phyloP scores from a whole-genome alignment of 2,329 filamentous ascomycete species.

The Chaetomium globosum region DNA sequence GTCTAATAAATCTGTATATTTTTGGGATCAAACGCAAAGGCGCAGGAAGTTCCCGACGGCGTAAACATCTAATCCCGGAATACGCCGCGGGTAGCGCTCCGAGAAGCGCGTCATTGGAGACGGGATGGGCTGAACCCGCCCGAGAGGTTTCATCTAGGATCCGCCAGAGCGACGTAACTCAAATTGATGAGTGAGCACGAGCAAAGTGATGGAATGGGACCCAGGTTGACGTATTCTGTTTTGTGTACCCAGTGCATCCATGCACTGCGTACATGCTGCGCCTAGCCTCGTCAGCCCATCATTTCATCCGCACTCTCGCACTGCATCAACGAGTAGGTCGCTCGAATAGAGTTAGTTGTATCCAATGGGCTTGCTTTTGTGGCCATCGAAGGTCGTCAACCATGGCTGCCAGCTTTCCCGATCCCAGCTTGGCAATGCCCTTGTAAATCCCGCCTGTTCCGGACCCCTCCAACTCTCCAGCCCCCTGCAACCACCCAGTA shows the following conservation, averaged over 20 bases:
- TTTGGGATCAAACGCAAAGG: neutral
- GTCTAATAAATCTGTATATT: neutral
- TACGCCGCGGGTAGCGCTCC: neutral
- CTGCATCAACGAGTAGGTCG: neutral
- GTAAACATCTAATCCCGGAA: neutral
- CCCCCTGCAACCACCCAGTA: conserved; percentile 16
- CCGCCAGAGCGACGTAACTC: neutral
- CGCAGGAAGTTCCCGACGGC: neutral
- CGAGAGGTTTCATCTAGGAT: conserved; percentile 16
- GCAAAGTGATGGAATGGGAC: conserved; percentile 2
- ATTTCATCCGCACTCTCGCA: neutral
- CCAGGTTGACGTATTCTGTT: neutral
- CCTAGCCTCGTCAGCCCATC: conserved; percentile 1
- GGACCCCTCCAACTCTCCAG: conserved; percentile 22
- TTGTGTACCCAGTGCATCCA: neutral
- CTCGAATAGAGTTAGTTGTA: neutral
- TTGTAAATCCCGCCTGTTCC: conserved; percentile 25
- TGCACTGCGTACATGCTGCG: neutral
- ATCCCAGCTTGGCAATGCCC: conserved; percentile 20
- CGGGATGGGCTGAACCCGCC: conserved; percentile 7
- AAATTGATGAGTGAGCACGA: conserved; percentile 10
- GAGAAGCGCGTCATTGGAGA: conserved; percentile 5
- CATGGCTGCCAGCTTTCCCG: conserved; percentile 9
- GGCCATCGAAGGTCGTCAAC: neutral
- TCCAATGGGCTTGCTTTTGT: conserved; percentile 6